Conservation (phyloP, 441 rosid genomes). For the Gossypium trilobum region DNA sequence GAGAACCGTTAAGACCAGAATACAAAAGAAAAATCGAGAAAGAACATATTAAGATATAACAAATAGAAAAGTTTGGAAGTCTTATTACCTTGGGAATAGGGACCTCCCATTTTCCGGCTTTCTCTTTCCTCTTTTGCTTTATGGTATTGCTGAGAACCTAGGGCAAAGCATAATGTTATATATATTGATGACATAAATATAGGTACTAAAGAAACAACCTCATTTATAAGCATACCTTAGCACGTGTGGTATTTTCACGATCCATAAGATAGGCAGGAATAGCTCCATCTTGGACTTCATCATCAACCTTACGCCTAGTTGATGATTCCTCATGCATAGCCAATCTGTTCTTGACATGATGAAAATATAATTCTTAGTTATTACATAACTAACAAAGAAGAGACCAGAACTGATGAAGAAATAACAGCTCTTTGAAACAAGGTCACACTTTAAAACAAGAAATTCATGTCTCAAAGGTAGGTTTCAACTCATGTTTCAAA, state of each 20-base stretch:
- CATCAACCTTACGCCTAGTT: constrained; percentile 73
- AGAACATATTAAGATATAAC: not conserved
- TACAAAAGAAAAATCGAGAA: not conserved
- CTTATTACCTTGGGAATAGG: constrained; percentile 71
- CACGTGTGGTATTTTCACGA: constrained; percentile 71
- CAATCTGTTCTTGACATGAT: constrained; percentile 34
- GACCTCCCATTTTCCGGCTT: constrained; percentile 96
- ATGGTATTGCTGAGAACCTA: constrained; percentile 83
- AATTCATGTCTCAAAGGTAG: not conserved
- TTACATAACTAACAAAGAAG: not conserved
- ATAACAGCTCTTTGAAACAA: not conserved
- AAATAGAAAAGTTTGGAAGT: not conserved
- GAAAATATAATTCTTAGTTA: not conserved
- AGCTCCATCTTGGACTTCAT: constrained; percentile 78
- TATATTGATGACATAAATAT: constrained; percentile 1
- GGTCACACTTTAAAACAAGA: not conserved
- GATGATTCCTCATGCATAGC: constrained; percentile 82
- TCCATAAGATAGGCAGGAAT: constrained; percentile 88
- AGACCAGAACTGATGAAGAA: not conserved
- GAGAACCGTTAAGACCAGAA: not conserved
- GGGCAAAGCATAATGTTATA: constrained; percentile 7
- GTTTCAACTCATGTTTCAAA: not conserved
- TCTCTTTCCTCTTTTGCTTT: constrained; percentile 93
- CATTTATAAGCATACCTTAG: constrained; percentile 43
- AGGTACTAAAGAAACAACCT: not conserved